Percentiles rank a stretch among this genome's conserved stretches.
phyloP scores from a whole-genome alignment of 805 yeast species.

The Lipomyces yamanashiensis region DNA sequence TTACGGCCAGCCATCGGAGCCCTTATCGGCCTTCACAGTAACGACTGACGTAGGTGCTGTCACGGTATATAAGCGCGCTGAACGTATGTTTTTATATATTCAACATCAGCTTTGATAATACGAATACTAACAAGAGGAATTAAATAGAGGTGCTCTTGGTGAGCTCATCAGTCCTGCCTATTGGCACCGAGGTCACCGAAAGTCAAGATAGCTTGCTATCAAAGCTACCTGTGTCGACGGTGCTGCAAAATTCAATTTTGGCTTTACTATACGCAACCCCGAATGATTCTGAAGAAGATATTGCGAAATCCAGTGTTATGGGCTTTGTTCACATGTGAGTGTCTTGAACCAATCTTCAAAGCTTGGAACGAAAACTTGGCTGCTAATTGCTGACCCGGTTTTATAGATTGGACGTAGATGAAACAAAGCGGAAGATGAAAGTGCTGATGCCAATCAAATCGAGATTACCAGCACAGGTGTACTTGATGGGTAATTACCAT shows the following conservation, averaged over 20 bases:
- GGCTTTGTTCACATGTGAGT: slow-evolving; percentile 74
- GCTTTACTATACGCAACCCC: slow-evolving; percentile 62
- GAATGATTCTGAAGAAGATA: slow-evolving; percentile 53
- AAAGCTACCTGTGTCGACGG: slow-evolving; percentile 46
- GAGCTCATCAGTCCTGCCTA: slow-evolving; percentile 45
- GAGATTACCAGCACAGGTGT: slow-evolving; percentile 71
- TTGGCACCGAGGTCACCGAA: slow-evolving; percentile 44
- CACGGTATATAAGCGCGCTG: slow-evolving; percentile 63
- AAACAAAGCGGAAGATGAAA: slow-evolving; percentile 66
- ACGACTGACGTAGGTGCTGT: slow-evolving; percentile 69
- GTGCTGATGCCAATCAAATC: slow-evolving; percentile 89
- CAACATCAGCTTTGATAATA: slow-evolving; percentile 11
- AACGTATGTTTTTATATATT: slow-evolving; percentile 36
- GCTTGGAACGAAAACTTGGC: slow-evolving; percentile 27
- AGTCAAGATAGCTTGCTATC: slow-evolving; percentile 42
- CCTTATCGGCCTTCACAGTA: slow-evolving; percentile 83
- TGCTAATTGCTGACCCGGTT: background rate
- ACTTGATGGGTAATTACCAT: slow-evolving; percentile 76
- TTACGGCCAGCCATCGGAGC: slow-evolving; percentile 70
- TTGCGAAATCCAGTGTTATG: slow-evolving; percentile 61
- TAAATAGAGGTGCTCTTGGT: slow-evolving; percentile 37
- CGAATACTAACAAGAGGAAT: slow-evolving; percentile 10
- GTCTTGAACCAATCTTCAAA: slow-evolving; percentile 1
- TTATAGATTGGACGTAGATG: slow-evolving; percentile 65
- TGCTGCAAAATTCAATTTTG: slow-evolving; percentile 73